Base-by-base conservation (phyloP, 495 filamentous ascomycete species). In the Clohesyomyces aquaticus region DNA sequence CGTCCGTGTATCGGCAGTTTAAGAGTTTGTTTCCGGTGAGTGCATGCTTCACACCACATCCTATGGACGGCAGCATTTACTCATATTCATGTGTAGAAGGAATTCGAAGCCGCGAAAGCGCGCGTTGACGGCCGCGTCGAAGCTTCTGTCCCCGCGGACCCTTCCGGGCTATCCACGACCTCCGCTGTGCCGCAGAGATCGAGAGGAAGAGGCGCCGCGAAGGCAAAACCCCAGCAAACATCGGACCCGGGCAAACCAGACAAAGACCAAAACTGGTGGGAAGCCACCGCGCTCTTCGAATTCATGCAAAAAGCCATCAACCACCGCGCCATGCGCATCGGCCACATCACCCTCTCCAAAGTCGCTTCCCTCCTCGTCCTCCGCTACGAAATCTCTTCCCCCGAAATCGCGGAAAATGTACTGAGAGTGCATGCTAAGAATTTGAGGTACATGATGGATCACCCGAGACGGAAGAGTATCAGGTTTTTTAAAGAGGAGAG, bases 1-100 rank as follows among this genome's bases (percentile, higher is more conserved):
- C 80, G 9, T 78, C 77, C 58, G 71, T 88, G 9, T 82, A 81
- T 61, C 71, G 75, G 28, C 79, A 86, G 69, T 77, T 84, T 27
- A 77, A 72, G 48, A 71, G 78, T 52, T 78, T 80, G 57, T 85
- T 82, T 67, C 74, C 79, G 29, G 82, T 63, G 23, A 55, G 62
- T 28, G 42, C n/a, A n/a, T n/a, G n/a, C n/a, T n/a, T n/a, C n/a
- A n/a, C n/a, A n/a, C n/a, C n/a, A n/a, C n/a, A n/a, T n/a, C n/a
- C n/a, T n/a, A n/a, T n/a, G n/a, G n/a, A n/a, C n/a, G n/a, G n/a
- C n/a, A n/a, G n/a, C n/a, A n/a, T n/a, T n/a, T n/a, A n/a, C n/a
- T n/a, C n/a, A n/a, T n/a, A n/a, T n/a, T n/a, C 12, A 1, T 27
- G n/a, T 27, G 19, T 26, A 64, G 55, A 55, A 48, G 22, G 57